Evolutionary conservation across 2,329 filamentous ascomycete genomes (phyloP), one percentile per base, ranked within the genome.

Genomic region (Pseudogymnoascus sp.): DNA sequence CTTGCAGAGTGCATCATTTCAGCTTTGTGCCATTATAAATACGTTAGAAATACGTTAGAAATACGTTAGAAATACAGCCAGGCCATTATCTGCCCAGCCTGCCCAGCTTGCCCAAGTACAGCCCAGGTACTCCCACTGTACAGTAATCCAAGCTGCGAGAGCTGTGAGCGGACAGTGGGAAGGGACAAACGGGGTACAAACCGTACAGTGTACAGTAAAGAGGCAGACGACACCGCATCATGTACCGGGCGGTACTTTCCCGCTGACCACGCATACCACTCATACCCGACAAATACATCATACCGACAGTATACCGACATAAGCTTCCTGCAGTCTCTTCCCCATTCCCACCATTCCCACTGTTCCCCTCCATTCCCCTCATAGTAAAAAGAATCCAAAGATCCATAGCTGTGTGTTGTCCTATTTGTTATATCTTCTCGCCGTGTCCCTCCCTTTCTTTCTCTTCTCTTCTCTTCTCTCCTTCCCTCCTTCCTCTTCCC

Each of bases 241-340:
- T 26, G 42, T 47, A 47, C 42, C 42, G 13, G 2, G 2, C 21
- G 21, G 42, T 47, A 47, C 42, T 47, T 14, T 47, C 42, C 24
- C 21, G 21, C 42, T 26, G 42, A 26, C 42, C 11, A 26, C 21
- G 42, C 42, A 47, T 47, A 47, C 19, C 11, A 14, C 11, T 47
- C 26, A 47, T 47, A 47, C 42, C 42, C 42, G 42, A 47, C 42
- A 40, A 44, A 47, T 47, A 44, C 42, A 47, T 47, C 42, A 47
- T 47, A 47, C 42, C 42, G 42, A 47, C 42, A 47, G 42, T 47
- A 47, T 47, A 47, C 42, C 42, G 42, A 47, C 42, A 47, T 47
- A 47, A 47, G 42, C 42, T 47, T 47, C 42, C 42, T 47, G 42
- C 42, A 47, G 42, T 26, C 42, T 47, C 21, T 26, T 47, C 42